phyloP scores from a whole-genome alignment of 257 asterid species.

The Ajuga chamaepitys region DNA sequence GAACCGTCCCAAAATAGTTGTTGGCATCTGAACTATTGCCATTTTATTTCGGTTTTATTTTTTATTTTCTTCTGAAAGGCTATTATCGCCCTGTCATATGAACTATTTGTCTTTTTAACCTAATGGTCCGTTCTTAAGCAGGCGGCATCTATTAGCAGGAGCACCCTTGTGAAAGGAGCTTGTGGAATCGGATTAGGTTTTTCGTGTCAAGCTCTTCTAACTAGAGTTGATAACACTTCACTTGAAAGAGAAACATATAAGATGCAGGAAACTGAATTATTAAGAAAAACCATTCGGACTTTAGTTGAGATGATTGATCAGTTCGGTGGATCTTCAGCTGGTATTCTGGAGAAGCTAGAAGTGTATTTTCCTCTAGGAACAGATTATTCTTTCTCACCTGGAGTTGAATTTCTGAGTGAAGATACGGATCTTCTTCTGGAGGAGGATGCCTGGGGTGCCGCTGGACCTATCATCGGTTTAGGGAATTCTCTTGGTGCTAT shows the following conservation, averaged over 20 bases:
- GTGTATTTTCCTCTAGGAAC: constrained; percentile 41
- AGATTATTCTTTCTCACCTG: constrained; percentile 24
- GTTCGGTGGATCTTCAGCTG: constrained; percentile 49
- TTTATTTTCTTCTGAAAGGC: no score
- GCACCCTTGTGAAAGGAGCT: constrained; percentile 92
- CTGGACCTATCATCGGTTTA: constrained; percentile 85
- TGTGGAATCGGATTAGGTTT: constrained; percentile 94
- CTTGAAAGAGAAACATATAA: constrained; percentile 35
- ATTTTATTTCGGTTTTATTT: no score
- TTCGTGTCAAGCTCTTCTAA: constrained; percentile 77
- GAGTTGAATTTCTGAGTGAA: constrained; percentile 28
- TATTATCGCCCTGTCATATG: background rate
- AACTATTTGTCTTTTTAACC: background rate
- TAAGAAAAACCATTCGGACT: constrained; percentile 53
- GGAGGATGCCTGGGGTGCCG: constrained; percentile 80
- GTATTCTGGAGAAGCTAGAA: constrained; percentile 40
- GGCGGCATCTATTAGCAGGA: constrained; percentile 76
- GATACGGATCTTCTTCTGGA: constrained; percentile 38
- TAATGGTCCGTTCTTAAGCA: constrained; percentile 25
- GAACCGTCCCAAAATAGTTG: background rate
- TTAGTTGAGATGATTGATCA: constrained; percentile 60
- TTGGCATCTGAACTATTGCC: background rate
- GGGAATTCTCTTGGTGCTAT: constrained; percentile 70
- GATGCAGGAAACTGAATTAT: constrained; percentile 49
- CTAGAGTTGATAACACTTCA: constrained; percentile 38